A percentile compares a stretch with the other conserved stretches of the same genome.
Conservation (phyloP, 169 alveolate genomes). For the Cryptosporidium muris region DNA sequence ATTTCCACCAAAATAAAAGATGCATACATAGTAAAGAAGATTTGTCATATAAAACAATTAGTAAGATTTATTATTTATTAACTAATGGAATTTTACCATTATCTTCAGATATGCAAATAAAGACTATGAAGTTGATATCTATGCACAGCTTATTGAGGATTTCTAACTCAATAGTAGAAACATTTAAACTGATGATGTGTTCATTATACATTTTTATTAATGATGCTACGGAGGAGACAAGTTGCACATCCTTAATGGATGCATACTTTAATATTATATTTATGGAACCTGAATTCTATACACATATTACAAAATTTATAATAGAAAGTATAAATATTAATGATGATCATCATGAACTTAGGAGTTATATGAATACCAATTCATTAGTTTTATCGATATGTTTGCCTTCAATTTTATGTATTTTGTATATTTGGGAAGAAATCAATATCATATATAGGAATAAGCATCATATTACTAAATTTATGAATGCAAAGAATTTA, state of each 20-base stretch:
- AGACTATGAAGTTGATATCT: neutral
- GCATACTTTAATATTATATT: slow-evolving; percentile 29
- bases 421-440: slow-evolving; percentile 65
- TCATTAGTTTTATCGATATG: slow-evolving; percentile 21
- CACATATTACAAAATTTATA: slow-evolving; percentile 18
- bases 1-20: slow-evolving; percentile 30
- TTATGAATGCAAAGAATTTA: too few relatives aligned
- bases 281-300: slow-evolving; percentile 2
- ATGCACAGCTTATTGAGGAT: slow-evolving; percentile 14
- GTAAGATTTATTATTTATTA: slow-evolving; percentile 26
- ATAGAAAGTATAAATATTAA: neutral
- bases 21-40: neutral
- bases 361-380: neutral
- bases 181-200: slow-evolving; percentile 13
- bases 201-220: slow-evolving; percentile 1
- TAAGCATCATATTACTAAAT: neutral
- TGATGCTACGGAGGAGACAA: neutral
- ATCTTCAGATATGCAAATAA: neutral
- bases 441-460: neutral
- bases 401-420: slow-evolving; percentile 15
- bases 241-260: neutral
- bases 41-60: neutral
- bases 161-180: slow-evolving; percentile 32
- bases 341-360: neutral
- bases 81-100: slow-evolving; percentile 1